Evolutionary conservation across 83 land plant genomes (phyloP).

Genomic region (Picea engelmannii): DNA sequence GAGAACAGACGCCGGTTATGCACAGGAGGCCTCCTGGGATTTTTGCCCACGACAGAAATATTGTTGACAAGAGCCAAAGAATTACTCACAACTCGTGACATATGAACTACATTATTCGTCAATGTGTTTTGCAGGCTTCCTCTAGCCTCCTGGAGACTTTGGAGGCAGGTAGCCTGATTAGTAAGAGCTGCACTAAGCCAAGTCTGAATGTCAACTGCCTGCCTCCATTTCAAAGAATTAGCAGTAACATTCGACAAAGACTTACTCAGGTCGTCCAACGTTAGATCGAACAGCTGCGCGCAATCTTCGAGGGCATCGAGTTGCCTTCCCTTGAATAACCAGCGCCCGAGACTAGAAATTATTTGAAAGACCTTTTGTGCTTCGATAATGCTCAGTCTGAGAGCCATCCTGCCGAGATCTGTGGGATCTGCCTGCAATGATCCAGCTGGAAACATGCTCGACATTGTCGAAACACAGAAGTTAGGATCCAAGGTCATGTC

Average conservation of each 20-base stretch:
- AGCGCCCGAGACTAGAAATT: not conserved
- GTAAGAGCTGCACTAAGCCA: too few species aligned
- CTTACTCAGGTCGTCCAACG: too few species aligned
- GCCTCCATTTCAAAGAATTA: not conserved
- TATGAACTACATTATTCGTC: not conserved
- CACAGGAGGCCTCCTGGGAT: too few species aligned
- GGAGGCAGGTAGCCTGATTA: not conserved
- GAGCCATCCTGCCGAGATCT: not conserved
- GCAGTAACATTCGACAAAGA: too few species aligned
- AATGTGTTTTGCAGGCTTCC: not conserved
- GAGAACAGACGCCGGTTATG: not conserved
- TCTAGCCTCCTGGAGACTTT: not conserved
- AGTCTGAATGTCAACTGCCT: not conserved
- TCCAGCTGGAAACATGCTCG: not conserved
- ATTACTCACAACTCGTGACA: not conserved
- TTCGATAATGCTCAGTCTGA: not conserved
- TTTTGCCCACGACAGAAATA: constrained; percentile 2
- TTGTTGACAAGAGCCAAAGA: not conserved
- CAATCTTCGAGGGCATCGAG: not conserved
- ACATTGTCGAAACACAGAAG: too few species aligned
- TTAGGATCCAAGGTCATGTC: too few species aligned
- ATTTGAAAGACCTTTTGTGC: not conserved
- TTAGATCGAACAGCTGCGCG: too few species aligned
- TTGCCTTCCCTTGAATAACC: not conserved
- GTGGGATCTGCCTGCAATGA: not conserved